Conservation (phyloP, 2,329 filamentous ascomycete genomes). For the Bipolaris gigantea region DNA sequence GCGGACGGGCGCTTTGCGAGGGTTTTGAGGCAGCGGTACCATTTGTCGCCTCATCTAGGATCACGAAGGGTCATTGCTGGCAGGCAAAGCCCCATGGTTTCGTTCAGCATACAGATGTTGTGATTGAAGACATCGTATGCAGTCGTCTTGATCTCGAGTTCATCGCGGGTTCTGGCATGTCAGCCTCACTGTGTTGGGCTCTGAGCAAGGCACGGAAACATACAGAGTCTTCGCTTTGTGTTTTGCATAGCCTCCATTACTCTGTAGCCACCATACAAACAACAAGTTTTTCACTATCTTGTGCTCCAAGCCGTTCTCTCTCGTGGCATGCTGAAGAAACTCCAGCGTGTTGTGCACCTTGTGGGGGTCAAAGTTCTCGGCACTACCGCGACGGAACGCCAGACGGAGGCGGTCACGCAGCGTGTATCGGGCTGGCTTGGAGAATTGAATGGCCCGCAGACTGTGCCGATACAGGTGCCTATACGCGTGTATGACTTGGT, state of each 20-base stretch:
- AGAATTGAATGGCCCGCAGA: slow-evolving; percentile 72
- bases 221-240: slow-evolving; percentile 24
- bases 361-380: slow-evolving; percentile 41
- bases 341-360: slow-evolving; percentile 67
- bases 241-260: slow-evolving; percentile 37
- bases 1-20: slow-evolving; percentile 12
- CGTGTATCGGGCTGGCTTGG: slow-evolving; percentile 67
- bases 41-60: slow-evolving; percentile 18
- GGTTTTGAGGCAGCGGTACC: neutral
- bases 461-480: slow-evolving; percentile 67
- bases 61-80: slow-evolving; percentile 38
- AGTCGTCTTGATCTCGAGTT: slow-evolving; percentile 37
- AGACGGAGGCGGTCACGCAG: slow-evolving; percentile 56
- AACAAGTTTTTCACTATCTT: slow-evolving; percentile 70
- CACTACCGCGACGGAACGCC: slow-evolving; percentile 43
- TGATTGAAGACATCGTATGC: slow-evolving; percentile 66
- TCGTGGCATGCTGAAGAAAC: slow-evolving; percentile 68
- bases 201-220: slow-evolving; percentile 6
- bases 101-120: slow-evolving; percentile 73
- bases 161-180: slow-evolving; percentile 26
- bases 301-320: slow-evolving; percentile 69
- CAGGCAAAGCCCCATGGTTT: slow-evolving; percentile 67
- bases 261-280: slow-evolving; percentile 51
- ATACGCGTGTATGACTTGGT: slow-evolving; percentile 65
- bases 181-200: neutral